Evolutionary conservation across 208 protist species (phyloP), one percentile per base, ranked within the genome.

Genomic region (Leishmania guyanensis): DNA sequence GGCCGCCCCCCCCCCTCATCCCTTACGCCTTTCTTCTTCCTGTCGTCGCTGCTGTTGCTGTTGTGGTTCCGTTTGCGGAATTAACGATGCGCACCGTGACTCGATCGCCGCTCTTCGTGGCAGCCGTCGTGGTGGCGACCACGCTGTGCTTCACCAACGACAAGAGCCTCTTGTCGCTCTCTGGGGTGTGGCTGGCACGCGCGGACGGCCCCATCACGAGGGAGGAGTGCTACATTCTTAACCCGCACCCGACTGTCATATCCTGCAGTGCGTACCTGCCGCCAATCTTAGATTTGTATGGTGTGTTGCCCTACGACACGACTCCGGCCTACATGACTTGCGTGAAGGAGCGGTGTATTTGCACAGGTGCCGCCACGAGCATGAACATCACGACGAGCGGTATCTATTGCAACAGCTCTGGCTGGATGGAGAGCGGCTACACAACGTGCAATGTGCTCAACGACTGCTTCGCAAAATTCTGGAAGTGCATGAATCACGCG

Each of bases 391-490:
- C 74, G 51, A 84, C 88, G 16, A 58, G 29, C 74, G 85, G 90
- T n/a, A 66, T 90, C 26, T 85, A 84, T 82, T 94, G 90, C 78
- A 85, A 76, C 51, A 73, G 69, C 36, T 73, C n/a, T 26, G 84
- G 56, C 9, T 94, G 70, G 72, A 78, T 70, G 71, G 89, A 90
- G 82, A 87, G 77, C 33, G 90, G 90, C 62, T 86, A 68, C 81
- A 83, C 80, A 29, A 87, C 83, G 26, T 94, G 90, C 80, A 90
- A 92, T 68, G 68, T 33, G 22, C 65, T 94, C 17, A 81, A 84
- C 73, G 60, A 88, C 66, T 94, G 90, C 83, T 92, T 92, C 75
- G 73, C 50, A 3, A 69, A 72, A 33, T 94, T 91, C 75, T 94
- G 88, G 88, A 26, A 71, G 56, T 94, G 90, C 75, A 64, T 88